Evolutionary conservation across 129 eudicot species (phyloP).

Genomic region (Flaveria trinervia): DNA sequence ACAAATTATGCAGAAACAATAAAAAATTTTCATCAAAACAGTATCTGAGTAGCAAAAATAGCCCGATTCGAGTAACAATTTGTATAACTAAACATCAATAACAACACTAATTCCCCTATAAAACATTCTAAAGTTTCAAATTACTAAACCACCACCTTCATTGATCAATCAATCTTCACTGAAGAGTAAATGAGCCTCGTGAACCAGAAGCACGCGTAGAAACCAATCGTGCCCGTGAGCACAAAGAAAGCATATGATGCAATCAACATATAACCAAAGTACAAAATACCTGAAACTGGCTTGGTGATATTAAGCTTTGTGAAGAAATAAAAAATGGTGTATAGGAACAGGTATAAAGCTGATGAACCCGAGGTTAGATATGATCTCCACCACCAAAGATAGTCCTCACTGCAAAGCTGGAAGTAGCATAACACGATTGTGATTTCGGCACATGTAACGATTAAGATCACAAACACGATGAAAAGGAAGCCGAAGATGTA

Average conservation of each 20-base stretch:
- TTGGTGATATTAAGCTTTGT: constrained; percentile 72
- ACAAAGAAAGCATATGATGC: constrained; percentile 73
- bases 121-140: constrained; percentile 20
- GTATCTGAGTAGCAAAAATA: constrained; percentile 30
- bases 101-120: constrained; percentile 31
- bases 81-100: constrained; percentile 40
- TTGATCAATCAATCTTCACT: constrained; percentile 57
- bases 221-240: constrained; percentile 73
- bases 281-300: constrained; percentile 68
- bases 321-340: constrained; percentile 67
- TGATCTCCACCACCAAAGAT: constrained; percentile 83
- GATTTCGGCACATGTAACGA: constrained; percentile 73
- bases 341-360: constrained; percentile 67
- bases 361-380: constrained; percentile 74
- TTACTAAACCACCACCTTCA: background rate
- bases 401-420: constrained; percentile 80
- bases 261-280: constrained; percentile 75
- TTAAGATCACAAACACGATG: constrained; percentile 57
- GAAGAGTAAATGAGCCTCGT: constrained; percentile 82
- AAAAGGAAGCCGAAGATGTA: constrained; percentile 77
- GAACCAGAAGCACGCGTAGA: constrained; percentile 79
- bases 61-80: constrained; percentile 19
- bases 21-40: constrained; percentile 16
- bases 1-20: constrained; percentile 32
- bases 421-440: constrained; percentile 74